These are phyloP conservation scores for Alternaria sp. DNA, from an alignment of 2,329 filamentous ascomycete species.

Conservation along the genomic window DNA sequence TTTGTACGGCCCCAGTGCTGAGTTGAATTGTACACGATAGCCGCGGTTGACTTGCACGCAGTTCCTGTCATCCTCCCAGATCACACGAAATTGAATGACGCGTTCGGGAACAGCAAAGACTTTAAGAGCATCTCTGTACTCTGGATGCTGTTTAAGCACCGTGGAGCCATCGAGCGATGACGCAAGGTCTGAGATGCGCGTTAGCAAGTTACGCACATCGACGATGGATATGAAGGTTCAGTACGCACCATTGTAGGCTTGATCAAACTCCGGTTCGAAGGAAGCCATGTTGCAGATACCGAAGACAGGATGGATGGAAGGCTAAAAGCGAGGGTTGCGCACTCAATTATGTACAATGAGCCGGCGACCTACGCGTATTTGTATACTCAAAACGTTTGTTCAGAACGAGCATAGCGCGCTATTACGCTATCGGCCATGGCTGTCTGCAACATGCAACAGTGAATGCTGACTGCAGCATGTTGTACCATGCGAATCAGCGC, in stretches of 20 bases:
- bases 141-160: background rate
- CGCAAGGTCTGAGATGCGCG: background rate
- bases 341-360: background rate
- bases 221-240: background rate
- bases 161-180: background rate
- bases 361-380: background rate
- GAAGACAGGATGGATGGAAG: background rate
- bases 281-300: background rate
- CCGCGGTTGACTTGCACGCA: background rate
- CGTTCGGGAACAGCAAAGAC: background rate
- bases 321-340: background rate
- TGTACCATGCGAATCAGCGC: background rate
- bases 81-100: background rate
- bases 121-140: background rate
- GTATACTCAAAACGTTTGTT: background rate
- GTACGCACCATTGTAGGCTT: background rate
- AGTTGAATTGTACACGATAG: background rate
- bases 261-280: background rate
- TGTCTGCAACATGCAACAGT: background rate
- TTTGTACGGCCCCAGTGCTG: background rate
- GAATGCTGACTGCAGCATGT: background rate
- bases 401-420: background rate
- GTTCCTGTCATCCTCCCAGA: background rate
- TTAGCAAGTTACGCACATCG: background rate
- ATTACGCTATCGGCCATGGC: background rate